Conservation (phyloP, 768 basidiomycete species). For the Rhodotorula graminis region DNA sequence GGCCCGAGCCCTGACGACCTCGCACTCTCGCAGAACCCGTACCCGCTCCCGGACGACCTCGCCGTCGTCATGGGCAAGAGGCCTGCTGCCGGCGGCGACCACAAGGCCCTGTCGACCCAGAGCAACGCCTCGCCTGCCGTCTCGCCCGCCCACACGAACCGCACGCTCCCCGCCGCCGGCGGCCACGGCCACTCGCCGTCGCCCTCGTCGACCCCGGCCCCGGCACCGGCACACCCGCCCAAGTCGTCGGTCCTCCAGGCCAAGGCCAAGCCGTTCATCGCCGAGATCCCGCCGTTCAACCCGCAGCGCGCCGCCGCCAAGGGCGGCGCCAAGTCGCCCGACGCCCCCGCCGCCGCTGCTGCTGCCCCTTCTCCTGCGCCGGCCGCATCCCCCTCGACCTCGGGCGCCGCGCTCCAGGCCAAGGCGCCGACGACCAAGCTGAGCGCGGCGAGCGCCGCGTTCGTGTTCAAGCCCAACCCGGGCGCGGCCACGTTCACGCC, state of each 20-base stretch:
- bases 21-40: slow-evolving; percentile 73
- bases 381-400: slow-evolving; percentile 53
- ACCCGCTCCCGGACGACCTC: slow-evolving; percentile 77
- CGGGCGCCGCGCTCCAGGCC: slow-evolving; percentile 37
- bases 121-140: slow-evolving; percentile 25
- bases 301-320: slow-evolving; percentile 52
- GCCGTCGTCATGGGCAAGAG: slow-evolving; percentile 85
- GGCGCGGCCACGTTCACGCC: slow-evolving; percentile 73
- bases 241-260: slow-evolving; percentile 20
- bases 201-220: slow-evolving; percentile 15
- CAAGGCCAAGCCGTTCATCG: slow-evolving; percentile 56
- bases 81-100: slow-evolving; percentile 52
- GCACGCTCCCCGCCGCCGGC: slow-evolving; percentile 19
- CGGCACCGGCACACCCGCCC: slow-evolving; percentile 10
- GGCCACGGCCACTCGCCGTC: slow-evolving; percentile 20
- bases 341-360: slow-evolving; percentile 42
- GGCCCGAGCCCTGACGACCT: not conserved
- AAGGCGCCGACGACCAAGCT: slow-evolving; percentile 48
- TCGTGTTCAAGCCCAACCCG: slow-evolving; percentile 82
- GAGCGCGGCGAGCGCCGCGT: slow-evolving; percentile 79
- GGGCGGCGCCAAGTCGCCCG: slow-evolving; percentile 26
- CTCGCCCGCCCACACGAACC: slow-evolving; percentile 23
- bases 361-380: slow-evolving; percentile 25
- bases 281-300: slow-evolving; percentile 84
- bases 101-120: slow-evolving; percentile 44